Evolutionary conservation across 2,329 filamentous ascomycete genomes (phyloP).

Genomic region (Metarhizium brunneum): DNA sequence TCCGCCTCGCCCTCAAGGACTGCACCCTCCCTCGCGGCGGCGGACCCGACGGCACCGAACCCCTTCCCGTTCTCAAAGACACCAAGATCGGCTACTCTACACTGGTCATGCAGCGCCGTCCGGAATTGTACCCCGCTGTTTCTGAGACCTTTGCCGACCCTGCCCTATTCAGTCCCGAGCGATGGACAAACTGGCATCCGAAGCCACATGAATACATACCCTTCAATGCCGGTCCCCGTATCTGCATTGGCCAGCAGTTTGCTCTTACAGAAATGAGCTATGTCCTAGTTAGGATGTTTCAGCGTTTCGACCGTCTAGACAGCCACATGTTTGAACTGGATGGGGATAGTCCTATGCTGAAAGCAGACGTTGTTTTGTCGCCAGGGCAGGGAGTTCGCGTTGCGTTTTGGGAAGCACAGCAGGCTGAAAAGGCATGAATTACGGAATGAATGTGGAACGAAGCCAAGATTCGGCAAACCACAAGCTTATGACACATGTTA

Average conservation of each 20-base stretch:
- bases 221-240: slow-evolving; percentile 42
- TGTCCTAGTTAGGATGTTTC: slow-evolving; percentile 61
- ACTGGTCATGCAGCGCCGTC: slow-evolving; percentile 40
- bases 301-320: slow-evolving; percentile 57
- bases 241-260: slow-evolving; percentile 51
- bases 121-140: slow-evolving; percentile 36
- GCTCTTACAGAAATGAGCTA: slow-evolving; percentile 53
- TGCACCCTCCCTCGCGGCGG: slow-evolving; percentile 67
- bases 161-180: slow-evolving; percentile 36
- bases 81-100: slow-evolving; percentile 40
- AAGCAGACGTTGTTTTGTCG: slow-evolving; percentile 50
- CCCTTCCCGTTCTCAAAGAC: slow-evolving; percentile 34
- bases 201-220: slow-evolving; percentile 45
- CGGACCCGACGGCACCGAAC: slow-evolving; percentile 32
- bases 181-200: slow-evolving; percentile 42
- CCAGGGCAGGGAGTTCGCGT: slow-evolving; percentile 50
- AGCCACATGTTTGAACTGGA: slow-evolving; percentile 47
- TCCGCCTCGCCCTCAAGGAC: slow-evolving; percentile 61
- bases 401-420: slow-evolving; percentile 41
- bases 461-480: background rate
- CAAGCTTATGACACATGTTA: background rate
- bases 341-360: slow-evolving; percentile 42
- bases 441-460: background rate
- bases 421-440: slow-evolving; percentile 19
- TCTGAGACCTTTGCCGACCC: slow-evolving; percentile 27